Evolutionary conservation across 1,284 basidiomycete genomes (phyloP).

Genomic region (Rugosomyces carneus): DNA sequence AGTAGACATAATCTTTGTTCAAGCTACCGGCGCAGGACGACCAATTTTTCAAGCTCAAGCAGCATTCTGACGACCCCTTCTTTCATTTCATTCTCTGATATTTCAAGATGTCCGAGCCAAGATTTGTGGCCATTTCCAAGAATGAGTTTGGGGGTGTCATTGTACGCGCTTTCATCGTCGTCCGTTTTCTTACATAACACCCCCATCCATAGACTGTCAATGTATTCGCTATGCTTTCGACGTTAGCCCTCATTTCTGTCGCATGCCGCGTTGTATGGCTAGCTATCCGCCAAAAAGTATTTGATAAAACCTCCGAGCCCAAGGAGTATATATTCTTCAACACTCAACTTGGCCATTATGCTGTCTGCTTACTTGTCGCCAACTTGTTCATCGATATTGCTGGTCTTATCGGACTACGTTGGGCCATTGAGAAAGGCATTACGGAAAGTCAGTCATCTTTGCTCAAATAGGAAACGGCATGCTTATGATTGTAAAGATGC

Average conservation of each 20-base stretch:
- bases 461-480: slow-evolving; percentile 1
- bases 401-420: slow-evolving; percentile 45
- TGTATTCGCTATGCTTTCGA: slow-evolving; percentile 47
- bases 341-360: slow-evolving; percentile 64
- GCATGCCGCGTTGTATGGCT: slow-evolving; percentile 39
- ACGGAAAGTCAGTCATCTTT: slow-evolving; percentile 37
- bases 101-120: slow-evolving; percentile 12
- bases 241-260: slow-evolving; percentile 43
- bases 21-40: slow-evolving; percentile 17
- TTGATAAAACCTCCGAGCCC: slow-evolving; percentile 18
- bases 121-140: slow-evolving; percentile 25
- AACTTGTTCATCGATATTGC: slow-evolving; percentile 48
- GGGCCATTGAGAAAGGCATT: slow-evolving; percentile 39
- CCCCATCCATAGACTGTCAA: slow-evolving; percentile 36
- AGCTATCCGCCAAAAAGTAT: slow-evolving; percentile 26
- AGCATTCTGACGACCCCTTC: slow-evolving; percentile 7
- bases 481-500: slow-evolving; percentile 24
- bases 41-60: slow-evolving; percentile 12
- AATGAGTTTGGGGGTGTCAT: slow-evolving; percentile 36
- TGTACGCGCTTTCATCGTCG: slow-evolving; percentile 29
- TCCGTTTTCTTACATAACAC: neutral
- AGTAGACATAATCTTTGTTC: slow-evolving; percentile 17
- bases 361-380: slow-evolving; percentile 52
- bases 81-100: slow-evolving; percentile 8
- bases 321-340: slow-evolving; percentile 58